Conservation (phyloP, 2,329 filamentous ascomycete species). For the Magnaporthiopsis rhizophila region DNA sequence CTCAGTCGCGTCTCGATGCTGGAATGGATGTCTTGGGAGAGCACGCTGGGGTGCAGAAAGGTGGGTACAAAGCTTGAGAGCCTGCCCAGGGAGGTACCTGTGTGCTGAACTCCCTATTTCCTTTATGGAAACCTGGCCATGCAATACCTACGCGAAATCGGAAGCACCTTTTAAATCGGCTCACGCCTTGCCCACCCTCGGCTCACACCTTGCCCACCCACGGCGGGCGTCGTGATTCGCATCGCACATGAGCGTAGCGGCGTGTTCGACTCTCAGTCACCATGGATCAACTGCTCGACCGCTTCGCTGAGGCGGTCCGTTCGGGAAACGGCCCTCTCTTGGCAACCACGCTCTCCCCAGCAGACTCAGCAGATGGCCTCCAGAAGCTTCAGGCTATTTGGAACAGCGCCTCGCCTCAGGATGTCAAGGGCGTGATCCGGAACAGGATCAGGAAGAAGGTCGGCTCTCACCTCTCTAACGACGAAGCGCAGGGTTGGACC, state of each 20-base stretch:
- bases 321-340: conserved; percentile 62
- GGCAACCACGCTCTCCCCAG: conserved; percentile 66
- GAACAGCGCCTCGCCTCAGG: conserved; percentile 59
- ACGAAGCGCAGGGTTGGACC: conserved; percentile 73
- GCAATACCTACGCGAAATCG: too few relatives aligned
- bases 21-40: neutral
- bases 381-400: conserved; percentile 62
- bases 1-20: neutral
- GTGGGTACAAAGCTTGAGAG: neutral
- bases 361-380: conserved; percentile 53
- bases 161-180: neutral
- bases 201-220: neutral
- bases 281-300: conserved; percentile 68
- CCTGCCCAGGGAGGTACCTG: too few relatives aligned
- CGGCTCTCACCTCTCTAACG: conserved; percentile 40
- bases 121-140: neutral
- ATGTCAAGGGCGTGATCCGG: conserved; percentile 61
- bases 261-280: neutral
- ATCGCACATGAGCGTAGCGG: too few relatives aligned
- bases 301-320: conserved; percentile 63
- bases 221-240: neutral
- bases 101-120: neutral
- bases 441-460: conserved; percentile 60
- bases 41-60: neutral
- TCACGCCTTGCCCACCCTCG: neutral